Evolutionary conservation across 306 rosid genomes (phyloP).

Genomic region (Rosa rugosa): DNA sequence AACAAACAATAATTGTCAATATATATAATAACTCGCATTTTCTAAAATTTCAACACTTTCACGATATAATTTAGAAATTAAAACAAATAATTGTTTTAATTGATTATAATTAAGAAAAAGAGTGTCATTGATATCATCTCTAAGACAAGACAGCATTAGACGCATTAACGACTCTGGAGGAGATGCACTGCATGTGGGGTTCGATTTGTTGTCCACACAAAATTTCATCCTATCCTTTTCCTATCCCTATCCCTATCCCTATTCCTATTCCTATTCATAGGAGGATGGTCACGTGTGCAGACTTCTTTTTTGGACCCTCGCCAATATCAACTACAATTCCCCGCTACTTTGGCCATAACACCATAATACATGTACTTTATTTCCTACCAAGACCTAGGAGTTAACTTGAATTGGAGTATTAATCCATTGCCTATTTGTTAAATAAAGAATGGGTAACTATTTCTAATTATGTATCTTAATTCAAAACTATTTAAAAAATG

Average conservation of each 20-base stretch:
- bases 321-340: too few relatives aligned
- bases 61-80: too few relatives aligned
- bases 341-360: too few relatives aligned
- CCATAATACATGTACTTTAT: too few relatives aligned
- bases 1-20: too few relatives aligned
- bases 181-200: slow-evolving; percentile 14
- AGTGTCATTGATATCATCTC: neutral
- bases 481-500: too few relatives aligned
- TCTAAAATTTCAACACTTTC: too few relatives aligned
- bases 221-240: neutral
- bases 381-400: too few relatives aligned
- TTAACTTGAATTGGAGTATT: neutral
- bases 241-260: neutral
- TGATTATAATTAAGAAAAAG: too few relatives aligned
- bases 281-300: slow-evolving; percentile 10
- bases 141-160: neutral
- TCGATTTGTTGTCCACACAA: neutral
- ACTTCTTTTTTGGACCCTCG: neutral
- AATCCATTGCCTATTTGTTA: neutral
- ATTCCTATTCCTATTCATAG: neutral
- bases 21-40: too few relatives aligned
- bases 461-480: neutral
- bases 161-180: neutral
- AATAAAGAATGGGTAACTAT: neutral
- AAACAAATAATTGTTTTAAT: too few relatives aligned